phyloP scores from a whole-genome alignment of 2,329 filamentous ascomycete genomes.

The Macrophomina pseudophaseolina region DNA sequence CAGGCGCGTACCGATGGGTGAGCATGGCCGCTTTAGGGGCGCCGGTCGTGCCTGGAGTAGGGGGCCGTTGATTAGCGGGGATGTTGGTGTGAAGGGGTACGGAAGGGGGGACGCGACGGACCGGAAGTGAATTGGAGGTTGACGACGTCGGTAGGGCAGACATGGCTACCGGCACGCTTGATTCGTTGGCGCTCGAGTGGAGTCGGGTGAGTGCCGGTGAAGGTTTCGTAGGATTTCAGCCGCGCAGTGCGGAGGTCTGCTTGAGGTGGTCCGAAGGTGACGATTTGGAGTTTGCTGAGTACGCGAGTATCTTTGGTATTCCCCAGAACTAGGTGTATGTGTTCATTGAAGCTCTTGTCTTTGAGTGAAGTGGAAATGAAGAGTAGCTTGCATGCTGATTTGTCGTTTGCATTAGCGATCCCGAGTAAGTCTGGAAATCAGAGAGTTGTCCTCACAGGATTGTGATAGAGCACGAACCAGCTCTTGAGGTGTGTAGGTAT shows the following conservation, averaged over 20 bases:
- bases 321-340: neutral
- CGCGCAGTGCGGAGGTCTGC: neutral
- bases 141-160: conserved; percentile 65
- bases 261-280: neutral
- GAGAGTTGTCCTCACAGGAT: neutral
- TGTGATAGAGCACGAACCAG: neutral
- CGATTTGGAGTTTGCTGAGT: neutral
- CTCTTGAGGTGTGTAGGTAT: neutral
- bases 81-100: neutral
- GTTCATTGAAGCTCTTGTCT: neutral
- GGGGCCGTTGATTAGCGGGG: neutral
- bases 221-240: neutral
- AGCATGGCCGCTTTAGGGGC: conserved; percentile 86
- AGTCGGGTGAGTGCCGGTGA: no score
- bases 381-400: neutral
- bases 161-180: no score
- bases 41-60: conserved; percentile 37
- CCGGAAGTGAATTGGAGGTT: conserved; percentile 98
- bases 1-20: neutral
- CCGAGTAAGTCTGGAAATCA: neutral
- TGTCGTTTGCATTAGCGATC: neutral
- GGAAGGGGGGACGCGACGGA: conserved; percentile 65
- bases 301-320: neutral
- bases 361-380: neutral
- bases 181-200: no score